phyloP scores from a whole-genome alignment of 2,329 filamentous ascomycete species.

The Calonectria crousiana region DNA sequence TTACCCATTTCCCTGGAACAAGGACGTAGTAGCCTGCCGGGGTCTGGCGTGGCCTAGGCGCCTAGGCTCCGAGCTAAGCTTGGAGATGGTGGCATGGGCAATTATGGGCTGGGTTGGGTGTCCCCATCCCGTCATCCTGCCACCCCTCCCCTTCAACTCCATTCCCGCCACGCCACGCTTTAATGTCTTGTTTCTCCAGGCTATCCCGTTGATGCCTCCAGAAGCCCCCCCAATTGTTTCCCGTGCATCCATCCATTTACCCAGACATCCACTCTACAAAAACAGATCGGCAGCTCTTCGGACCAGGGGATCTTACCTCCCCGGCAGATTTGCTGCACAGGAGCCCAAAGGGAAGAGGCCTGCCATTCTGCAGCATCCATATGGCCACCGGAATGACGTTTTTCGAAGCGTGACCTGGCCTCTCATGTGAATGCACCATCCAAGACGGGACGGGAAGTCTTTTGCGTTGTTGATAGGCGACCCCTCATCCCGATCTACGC shows the following conservation, averaged over 20 bases:
- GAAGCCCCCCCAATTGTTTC: constrained; percentile 20
- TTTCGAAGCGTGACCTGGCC: constrained; percentile 7
- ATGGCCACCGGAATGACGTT: not conserved
- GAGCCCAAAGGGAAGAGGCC: constrained; percentile 21
- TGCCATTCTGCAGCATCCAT: constrained; percentile 22
- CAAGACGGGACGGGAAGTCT: constrained; percentile 11
- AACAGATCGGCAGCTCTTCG: constrained; percentile 35
- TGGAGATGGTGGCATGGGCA: constrained; percentile 8
- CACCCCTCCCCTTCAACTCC: constrained; percentile 20
- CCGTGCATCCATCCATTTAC: constrained; percentile 24
- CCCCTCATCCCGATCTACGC: constrained; percentile 37
- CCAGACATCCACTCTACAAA: constrained; percentile 32
- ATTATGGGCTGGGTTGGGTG: constrained; percentile 12
- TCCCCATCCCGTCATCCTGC: constrained; percentile 21
- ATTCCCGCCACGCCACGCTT: constrained; percentile 15
- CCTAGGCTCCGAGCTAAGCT: constrained; percentile 13
- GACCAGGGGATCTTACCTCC: constrained; percentile 31
- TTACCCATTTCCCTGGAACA: constrained; percentile 4
- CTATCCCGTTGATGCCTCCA: constrained; percentile 10
- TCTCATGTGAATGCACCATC: constrained; percentile 19
- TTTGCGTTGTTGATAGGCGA: constrained; percentile 13
- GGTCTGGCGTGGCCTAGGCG: constrained; percentile 20
- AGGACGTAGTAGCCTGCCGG: constrained; percentile 12
- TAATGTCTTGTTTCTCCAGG: constrained; percentile 14
- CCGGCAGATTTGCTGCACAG: constrained; percentile 33